Base-by-base conservation (phyloP, 495 filamentous ascomycete species). In the Clohesyomyces aquaticus region DNA sequence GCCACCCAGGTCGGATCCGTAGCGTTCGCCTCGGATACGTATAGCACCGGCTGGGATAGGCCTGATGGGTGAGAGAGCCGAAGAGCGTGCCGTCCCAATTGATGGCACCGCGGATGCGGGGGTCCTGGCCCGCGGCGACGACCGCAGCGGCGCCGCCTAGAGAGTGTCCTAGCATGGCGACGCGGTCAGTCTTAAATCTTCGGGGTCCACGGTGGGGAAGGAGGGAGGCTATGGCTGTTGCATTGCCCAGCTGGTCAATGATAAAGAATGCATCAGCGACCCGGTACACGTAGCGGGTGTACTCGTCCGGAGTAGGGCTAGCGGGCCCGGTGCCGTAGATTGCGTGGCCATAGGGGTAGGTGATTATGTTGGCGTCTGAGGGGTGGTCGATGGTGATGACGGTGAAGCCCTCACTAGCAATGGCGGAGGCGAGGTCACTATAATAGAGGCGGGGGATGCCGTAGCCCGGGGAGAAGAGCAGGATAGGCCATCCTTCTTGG, bases 101-200 rank as follows among this genome's bases (percentile, higher is more conserved):
- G 9, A 82, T 54, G 1, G 79, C 83, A 3, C 74, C 81, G 2
- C 56, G 46, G 55, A 85, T 67, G 0, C 76, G 73, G 22, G 58
- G 52, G 29, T 83, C 80, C 14, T 66, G 55, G 4, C 71, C 50
- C 66, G 81, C 72, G 12, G 76, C 71, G n/a, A 72, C 57, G 4
- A 80, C 78, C 2, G 81, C 69, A 4, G 82, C 67, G 1, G 79
- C 77, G 18, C 83, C 83, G 25, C 83, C 82, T 11, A 85, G 68
- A 1, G 83, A 84, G 52, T 85, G 81, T 0, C 83, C 82, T 27
- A 79, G 77, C 22, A 81, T 72, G 1, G 71, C 77, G 16, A 78
- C 73, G 3, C 71, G 56, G 45, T 60, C 57, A 27, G 47, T 66
- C 22, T 54, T 42, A 47, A 54, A 53, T 32, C 9, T 42, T 59